Percentiles rank a stretch among this genome's conserved stretches.
Evolutionary conservation across 352 stramenopile genomes (phyloP).

Genomic region (Pythium rishiriense): DNA sequence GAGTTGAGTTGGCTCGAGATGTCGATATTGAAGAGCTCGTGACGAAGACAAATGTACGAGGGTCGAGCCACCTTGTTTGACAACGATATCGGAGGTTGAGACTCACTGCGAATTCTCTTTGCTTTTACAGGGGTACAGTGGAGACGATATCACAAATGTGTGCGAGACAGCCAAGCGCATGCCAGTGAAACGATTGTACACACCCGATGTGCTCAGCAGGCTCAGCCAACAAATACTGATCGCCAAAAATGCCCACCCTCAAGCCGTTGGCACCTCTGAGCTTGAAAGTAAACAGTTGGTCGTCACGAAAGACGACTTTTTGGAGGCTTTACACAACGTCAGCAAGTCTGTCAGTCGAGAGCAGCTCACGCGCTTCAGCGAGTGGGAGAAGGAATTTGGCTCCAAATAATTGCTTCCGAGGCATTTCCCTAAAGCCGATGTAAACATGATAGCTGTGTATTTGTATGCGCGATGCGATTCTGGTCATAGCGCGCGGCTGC

Average conservation of each 20-base stretch:
- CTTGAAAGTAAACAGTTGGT: constrained; percentile 61
- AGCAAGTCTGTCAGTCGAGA: constrained; percentile 55
- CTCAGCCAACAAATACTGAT: constrained; percentile 49
- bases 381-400: constrained; percentile 54
- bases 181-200: constrained; percentile 80
- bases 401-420: constrained; percentile 21
- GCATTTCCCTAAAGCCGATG: background rate
- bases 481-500: background rate
- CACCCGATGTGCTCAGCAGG: constrained; percentile 59
- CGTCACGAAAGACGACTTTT: constrained; percentile 54
- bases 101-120: background rate
- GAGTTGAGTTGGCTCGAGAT: constrained; percentile 42
- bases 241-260: constrained; percentile 9
- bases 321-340: constrained; percentile 43
- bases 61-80: background rate
- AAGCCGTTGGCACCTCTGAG: constrained; percentile 34
- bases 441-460: background rate
- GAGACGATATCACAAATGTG: constrained; percentile 85
- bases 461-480: background rate
- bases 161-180: constrained; percentile 76
- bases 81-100: background rate
- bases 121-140: constrained; percentile 59
- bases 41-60: constrained; percentile 41
- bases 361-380: constrained; percentile 41
- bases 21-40: constrained; percentile 67